Base-by-base conservation (phyloP, 2,329 filamentous ascomycete genomes). In the Ophiognomonia clavigignenti-juglandacearum region DNA sequence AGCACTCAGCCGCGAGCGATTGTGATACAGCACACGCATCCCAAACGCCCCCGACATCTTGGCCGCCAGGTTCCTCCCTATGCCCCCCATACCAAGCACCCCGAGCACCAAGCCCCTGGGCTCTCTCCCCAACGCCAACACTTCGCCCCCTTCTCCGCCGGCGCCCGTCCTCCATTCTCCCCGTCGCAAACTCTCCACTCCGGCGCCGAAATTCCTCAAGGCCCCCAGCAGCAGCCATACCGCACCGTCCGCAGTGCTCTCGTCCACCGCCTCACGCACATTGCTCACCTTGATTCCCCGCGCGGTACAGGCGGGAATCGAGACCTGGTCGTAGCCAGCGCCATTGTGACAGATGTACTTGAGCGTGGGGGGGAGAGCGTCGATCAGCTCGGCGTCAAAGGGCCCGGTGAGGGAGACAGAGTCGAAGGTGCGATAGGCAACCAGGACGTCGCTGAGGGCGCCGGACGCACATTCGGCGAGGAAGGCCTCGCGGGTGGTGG, bases 41-140 rank as follows among this genome's bases (percentile, higher is more conserved):
- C 83, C 86, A 60, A 95, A 91, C 0, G 74, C 85, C n/a, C n/a
- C n/a, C 45, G 78, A 73, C 3, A 83, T 85, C 65, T 90, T 90
- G 61, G 72, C 78, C 61, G 85, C 87, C 57, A 93, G 66, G 59
- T 89, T 88, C 29, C 84, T 73, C 1, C 89, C 88, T 51, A 95
- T 93, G 3, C 88, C 87, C 18, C 88, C 88, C 87, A 93, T 92
- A 6, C 88, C 88, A 34, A 95, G 64, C 50, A 95, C 89, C 0
- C 88, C 88, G 5, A 95, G 73, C 1, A 83, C 70, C 64, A 92
- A 93, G 29, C 85, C 86, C 63, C 86, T 74, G 9, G 88, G 88
- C 59, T 93, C 88, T 60, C 87, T 85, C 11, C 88, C 88, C 6
- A 82, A 68, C 1, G 82, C 73, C 1, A 77, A 74, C 6, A n/a